Evolutionary conservation across 192 early-diverging fungal species (phyloP), one percentile per base, ranked within the genome.

Genomic region (Phycomyces blakesleeanus): DNA sequence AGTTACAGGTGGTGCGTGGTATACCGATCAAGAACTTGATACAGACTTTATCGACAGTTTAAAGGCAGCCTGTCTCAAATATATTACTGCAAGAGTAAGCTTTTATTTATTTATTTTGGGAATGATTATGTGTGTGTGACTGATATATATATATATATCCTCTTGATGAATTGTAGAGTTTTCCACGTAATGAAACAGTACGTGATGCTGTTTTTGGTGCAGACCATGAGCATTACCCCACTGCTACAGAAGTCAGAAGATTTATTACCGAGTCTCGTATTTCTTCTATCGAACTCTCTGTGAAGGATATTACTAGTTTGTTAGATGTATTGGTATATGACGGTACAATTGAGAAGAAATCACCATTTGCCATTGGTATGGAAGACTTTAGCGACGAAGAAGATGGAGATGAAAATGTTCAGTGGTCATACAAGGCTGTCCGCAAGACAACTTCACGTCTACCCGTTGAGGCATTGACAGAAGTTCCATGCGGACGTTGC

Each of bases 1-100:
- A 52, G 79, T 97, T 24, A 95, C 94, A 14, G 95, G 95, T 62
- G 93, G 94, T 10, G 83, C 89, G 9, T 98, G 91, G 90, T 98
- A 91, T 70, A 93, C 91, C 6, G 93, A 95, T 78, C 87, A 94
- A 57, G 91, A 93, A 63, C 76, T 97, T 66, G 94, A 96, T 79
- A 83, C 81, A 5, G 89, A 93, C 22, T 98, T 97, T 69, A 94
- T 97, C 58, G 87, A 94, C 37, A 83, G 81, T 60, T 65, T 98
- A 22, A 81, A 86, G 27, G 61, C 72, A 2, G 83, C 85, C 62
- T 87, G 85, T 66, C 86, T 90, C 76, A 86, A 89, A 62, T 90
- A 80, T 61, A 92, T 96, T 29, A 72, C 81, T 15, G 74, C 81
- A 42, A 80, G 78, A 65, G 81, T 83, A 66, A 64, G 68, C 29